These are phyloP conservation scores for Veloboletus limbatus DNA, from an alignment of 1,284 basidiomycete genomes.

Conservation along the genomic window DNA sequence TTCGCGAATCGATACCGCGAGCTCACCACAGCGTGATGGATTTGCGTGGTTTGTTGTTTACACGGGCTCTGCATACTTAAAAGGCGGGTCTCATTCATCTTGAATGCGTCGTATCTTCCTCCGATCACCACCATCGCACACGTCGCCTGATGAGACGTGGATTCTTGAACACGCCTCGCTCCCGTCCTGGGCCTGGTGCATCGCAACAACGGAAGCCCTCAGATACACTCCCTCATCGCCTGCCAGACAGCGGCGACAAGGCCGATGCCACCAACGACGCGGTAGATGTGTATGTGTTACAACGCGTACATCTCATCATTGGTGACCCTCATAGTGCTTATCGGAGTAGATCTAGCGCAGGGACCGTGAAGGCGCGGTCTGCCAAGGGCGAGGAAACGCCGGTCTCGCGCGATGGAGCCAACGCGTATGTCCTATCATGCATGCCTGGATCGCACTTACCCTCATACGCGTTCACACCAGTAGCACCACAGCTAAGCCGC, in stretches of 20 bases:
- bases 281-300: background rate
- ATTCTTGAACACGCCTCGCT: conserved; percentile 7
- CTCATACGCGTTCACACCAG: background rate
- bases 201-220: background rate
- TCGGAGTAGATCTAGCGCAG: background rate
- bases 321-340: background rate
- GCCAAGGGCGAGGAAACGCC: too few relatives aligned
- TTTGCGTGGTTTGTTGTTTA: too few relatives aligned
- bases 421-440: background rate
- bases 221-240: background rate
- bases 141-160: conserved; percentile 24
- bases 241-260: background rate
- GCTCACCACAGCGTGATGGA: too few relatives aligned
- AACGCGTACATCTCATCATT: background rate
- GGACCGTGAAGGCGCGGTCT: too few relatives aligned
- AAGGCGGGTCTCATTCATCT: too few relatives aligned
- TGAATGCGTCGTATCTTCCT: background rate
- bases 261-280: too few relatives aligned
- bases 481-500: background rate
- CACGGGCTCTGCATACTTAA: too few relatives aligned
- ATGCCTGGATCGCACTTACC: too few relatives aligned
- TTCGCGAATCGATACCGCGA: too few relatives aligned
- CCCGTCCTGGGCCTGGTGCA: background rate
- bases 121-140: background rate
- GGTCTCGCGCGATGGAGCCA: background rate